Percentiles rank a stretch among this genome's conserved stretches.
Evolutionary conservation across 2,329 filamentous ascomycete genomes (phyloP).

Genomic region (Phialocephala sp.): DNA sequence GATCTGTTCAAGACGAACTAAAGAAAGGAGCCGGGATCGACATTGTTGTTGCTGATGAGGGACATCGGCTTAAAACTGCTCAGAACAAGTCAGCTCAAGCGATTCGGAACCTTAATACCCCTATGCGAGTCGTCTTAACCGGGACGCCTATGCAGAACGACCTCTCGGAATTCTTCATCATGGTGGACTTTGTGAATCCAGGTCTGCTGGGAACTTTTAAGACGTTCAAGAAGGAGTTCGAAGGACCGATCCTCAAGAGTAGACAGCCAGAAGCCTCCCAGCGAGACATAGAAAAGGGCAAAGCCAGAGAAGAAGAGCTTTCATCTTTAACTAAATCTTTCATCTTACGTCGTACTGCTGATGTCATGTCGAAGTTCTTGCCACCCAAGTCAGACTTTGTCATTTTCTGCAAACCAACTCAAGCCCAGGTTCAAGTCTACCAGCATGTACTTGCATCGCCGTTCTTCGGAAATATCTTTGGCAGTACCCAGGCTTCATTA

Average conservation of each 20-base stretch:
- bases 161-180: constrained; percentile 88
- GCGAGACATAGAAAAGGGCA: constrained; percentile 72
- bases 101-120: constrained; percentile 85
- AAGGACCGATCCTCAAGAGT: constrained; percentile 83
- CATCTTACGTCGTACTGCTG: constrained; percentile 84
- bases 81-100: constrained; percentile 91
- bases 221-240: constrained; percentile 94
- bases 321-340: constrained; percentile 89
- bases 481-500: constrained; percentile 65
- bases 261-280: constrained; percentile 56
- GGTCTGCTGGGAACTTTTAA: constrained; percentile 93
- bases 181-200: constrained; percentile 91
- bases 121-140: constrained; percentile 42
- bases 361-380: constrained; percentile 85
- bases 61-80: constrained; percentile 95
- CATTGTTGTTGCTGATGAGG: constrained; percentile 96
- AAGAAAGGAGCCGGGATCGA: constrained; percentile 68
- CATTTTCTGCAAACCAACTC: constrained; percentile 87
- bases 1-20: constrained; percentile 68
- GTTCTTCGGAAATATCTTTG: constrained; percentile 65
- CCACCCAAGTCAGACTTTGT: constrained; percentile 97
- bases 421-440: constrained; percentile 90
- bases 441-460: constrained; percentile 68
- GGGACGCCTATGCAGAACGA: constrained; percentile 97
- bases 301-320: constrained; percentile 83